Percentiles rank a stretch among this genome's conserved stretches.
Evolutionary conservation across 192 early-diverging fungal genomes (phyloP).

Genomic region (Backusella parvicylindrica): DNA sequence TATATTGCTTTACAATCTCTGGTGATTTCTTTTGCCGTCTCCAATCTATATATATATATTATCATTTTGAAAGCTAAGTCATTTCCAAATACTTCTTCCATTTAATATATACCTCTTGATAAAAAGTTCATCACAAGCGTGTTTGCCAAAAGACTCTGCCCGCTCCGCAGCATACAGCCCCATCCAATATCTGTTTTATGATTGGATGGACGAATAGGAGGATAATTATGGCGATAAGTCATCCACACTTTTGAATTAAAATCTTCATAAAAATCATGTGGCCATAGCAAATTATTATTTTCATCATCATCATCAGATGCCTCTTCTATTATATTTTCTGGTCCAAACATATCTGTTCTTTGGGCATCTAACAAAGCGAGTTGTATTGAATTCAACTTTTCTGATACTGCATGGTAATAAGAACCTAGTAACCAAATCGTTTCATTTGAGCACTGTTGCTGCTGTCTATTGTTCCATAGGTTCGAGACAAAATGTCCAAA

Average conservation of each 20-base stretch:
- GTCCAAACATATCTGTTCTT: slow-evolving; percentile 18
- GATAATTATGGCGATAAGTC: slow-evolving; percentile 88
- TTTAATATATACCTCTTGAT: slow-evolving; percentile 83
- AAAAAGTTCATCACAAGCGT: slow-evolving; percentile 72
- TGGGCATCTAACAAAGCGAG: slow-evolving; percentile 27
- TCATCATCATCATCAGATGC: background rate
- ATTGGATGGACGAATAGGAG: slow-evolving; percentile 70
- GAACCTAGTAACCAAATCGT: slow-evolving; percentile 31
- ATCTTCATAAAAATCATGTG: slow-evolving; percentile 65
- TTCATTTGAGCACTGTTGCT: background rate
- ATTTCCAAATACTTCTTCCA: no score
- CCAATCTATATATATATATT: slow-evolving; percentile 50
- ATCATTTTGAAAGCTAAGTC: no score
- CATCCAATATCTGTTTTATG: slow-evolving; percentile 88
- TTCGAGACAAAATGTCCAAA: slow-evolving; percentile 35
- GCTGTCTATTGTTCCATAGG: slow-evolving; percentile 21
- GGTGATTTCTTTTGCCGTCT: slow-evolving; percentile 32
- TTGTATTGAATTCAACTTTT: slow-evolving; percentile 9
- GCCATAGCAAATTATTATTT: slow-evolving; percentile 26
- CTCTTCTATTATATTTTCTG: background rate
- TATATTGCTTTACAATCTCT: slow-evolving; percentile 39
- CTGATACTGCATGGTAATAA: slow-evolving; percentile 31
- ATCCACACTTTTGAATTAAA: slow-evolving; percentile 84
- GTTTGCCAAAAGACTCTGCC: slow-evolving; percentile 90
- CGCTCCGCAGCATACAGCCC: slow-evolving; percentile 97